Evolutionary conservation across 768 basidiomycete genomes (phyloP).

Genomic region (Mycena haematopus): DNA sequence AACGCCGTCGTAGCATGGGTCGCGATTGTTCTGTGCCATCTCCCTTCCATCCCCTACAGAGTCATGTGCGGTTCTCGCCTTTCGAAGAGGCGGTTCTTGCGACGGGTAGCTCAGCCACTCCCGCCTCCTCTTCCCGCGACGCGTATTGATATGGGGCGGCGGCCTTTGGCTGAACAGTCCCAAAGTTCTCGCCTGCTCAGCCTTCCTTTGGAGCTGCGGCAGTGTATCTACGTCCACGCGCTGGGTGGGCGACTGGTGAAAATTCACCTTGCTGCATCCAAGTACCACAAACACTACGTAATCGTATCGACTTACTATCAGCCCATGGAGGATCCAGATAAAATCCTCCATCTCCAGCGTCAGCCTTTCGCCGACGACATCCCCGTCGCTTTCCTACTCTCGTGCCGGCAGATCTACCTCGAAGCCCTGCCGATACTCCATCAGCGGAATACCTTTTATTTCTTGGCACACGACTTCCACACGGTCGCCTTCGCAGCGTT

Average conservation of each 20-base stretch:
- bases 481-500: background rate
- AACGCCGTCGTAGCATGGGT: background rate
- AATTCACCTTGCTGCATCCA: background rate
- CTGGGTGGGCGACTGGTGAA: slow-evolving; percentile 9
- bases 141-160: slow-evolving; percentile 2
- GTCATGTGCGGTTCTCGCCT: background rate
- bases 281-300: background rate
- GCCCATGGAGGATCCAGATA: background rate
- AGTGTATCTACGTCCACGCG: slow-evolving; percentile 14
- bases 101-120: background rate
- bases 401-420: slow-evolving; percentile 22
- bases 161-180: background rate
- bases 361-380: background rate
- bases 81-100: background rate
- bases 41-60: background rate
- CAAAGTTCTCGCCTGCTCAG: background rate
- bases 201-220: slow-evolving; percentile 17
- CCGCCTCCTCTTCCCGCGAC: background rate
- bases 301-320: background rate
- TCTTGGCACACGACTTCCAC: background rate
- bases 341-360: background rate
- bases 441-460: slow-evolving; percentile 10
- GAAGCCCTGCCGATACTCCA: slow-evolving; percentile 16
- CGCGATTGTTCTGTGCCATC: background rate
- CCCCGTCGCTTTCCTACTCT: background rate